Percentiles rank a stretch among this genome's conserved stretches.
Conservation (phyloP, 2,329 filamentous ascomycete species). For the Trichophyton equinum region DNA sequence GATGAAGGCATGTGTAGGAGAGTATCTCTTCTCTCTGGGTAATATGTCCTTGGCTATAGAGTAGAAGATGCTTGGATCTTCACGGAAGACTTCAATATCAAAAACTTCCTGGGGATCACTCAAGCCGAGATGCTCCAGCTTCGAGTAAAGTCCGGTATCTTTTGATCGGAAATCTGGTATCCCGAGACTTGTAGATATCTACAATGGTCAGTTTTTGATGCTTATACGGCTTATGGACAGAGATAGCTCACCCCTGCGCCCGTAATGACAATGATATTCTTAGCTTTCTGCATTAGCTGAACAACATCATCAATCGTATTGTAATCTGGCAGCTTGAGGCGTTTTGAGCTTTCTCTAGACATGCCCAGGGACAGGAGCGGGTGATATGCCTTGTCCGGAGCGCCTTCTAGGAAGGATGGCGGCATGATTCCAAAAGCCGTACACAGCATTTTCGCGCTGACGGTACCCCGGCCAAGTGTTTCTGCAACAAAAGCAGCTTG, state of each 20-base stretch:
- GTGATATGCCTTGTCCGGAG: conserved; percentile 62
- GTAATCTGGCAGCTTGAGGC: conserved; percentile 64
- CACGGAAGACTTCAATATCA: conserved; percentile 72
- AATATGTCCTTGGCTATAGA: conserved; percentile 82
- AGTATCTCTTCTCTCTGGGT: conserved; percentile 64
- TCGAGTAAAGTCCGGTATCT: conserved; percentile 79
- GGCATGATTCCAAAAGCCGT: conserved; percentile 72
- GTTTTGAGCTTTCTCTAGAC: conserved; percentile 65
- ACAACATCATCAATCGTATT: conserved; percentile 85
- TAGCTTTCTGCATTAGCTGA: conserved; percentile 55
- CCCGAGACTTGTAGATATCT: conserved; percentile 87
- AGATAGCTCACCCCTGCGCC: conserved; percentile 55
- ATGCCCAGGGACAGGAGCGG: conserved; percentile 64
- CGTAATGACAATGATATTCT: conserved; percentile 85
- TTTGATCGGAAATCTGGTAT: conserved; percentile 96
- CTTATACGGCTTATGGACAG: not conserved
- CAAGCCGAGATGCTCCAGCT: conserved; percentile 63
- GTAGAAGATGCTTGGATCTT: conserved; percentile 85
- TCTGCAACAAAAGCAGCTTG: conserved; percentile 62
- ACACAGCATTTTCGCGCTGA: conserved; percentile 70
- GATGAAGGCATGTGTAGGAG: conserved; percentile 91
- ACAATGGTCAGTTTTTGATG: conserved; percentile 6
- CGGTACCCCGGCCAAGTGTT: conserved; percentile 54
- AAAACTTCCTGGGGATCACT: conserved; percentile 91
- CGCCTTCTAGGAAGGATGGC: conserved; percentile 59